These are phyloP conservation scores for Vaccinium corymbosum DNA, from an alignment of 148 eudicot species.

Conservation along the genomic window DNA sequence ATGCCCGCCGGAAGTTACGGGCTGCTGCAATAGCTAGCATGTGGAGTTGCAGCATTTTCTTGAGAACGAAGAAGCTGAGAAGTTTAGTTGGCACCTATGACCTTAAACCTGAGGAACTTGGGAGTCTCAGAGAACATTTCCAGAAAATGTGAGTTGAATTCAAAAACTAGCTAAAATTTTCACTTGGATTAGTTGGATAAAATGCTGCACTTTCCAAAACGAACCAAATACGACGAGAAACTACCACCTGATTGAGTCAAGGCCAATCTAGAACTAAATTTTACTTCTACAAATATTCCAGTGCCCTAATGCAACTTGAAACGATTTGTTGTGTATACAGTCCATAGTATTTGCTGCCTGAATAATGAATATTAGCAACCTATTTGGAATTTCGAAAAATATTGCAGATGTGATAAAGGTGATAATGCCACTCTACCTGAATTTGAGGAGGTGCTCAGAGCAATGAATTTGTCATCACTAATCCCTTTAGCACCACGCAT, in stretches of 20 bases:
- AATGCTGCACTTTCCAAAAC: not conserved
- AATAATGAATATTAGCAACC: not conserved
- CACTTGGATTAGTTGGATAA: not conserved
- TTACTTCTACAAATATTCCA: not conserved
- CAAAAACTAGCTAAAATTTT: not conserved
- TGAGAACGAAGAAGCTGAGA: conserved; percentile 51
- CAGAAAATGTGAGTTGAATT: conserved; percentile 33
- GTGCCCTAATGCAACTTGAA: not conserved
- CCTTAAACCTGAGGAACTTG: conserved; percentile 50
- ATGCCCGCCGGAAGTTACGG: conserved; percentile 44
- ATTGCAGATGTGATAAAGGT: conserved; percentile 45
- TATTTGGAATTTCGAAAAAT: not conserved
- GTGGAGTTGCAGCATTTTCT: conserved; percentile 39
- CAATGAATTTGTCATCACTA: conserved; percentile 44
- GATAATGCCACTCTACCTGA: conserved; percentile 42
- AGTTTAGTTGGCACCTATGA: conserved; percentile 47
- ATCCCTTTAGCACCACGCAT: conserved; percentile 46
- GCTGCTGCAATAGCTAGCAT: conserved; percentile 57
- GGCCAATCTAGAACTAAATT: not conserved
- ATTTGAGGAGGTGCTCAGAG: conserved; percentile 47
- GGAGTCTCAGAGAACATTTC: conserved; percentile 38
- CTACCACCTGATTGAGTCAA: not conserved
- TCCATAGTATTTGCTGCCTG: not conserved
- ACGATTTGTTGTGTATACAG: not conserved
- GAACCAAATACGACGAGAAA: not conserved